Evolutionary conservation across 2,329 filamentous ascomycete species (phyloP), one percentile per base, ranked within the genome.

Genomic region (Paecilomyces formosus): DNA sequence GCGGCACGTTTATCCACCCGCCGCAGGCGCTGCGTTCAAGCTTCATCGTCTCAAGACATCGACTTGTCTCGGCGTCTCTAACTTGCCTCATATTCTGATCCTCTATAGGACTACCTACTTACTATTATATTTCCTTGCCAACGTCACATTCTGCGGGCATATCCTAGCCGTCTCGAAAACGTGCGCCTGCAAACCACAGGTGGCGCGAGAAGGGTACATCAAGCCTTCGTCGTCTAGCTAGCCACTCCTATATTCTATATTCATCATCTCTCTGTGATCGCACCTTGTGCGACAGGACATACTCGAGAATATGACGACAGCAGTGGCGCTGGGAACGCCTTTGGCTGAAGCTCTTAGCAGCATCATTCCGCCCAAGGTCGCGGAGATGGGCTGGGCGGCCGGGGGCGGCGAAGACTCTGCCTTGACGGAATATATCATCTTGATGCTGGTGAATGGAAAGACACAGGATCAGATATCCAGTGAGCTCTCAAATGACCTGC

Each of bases 401-500:
- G 88, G 88, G 65, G 89, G 88, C 61, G 88, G 90, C 66, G 85
- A 86, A 69, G 91, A 93, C 74, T 87, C 88, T 24, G 90, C 91
- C 39, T 84, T 99, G 60, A 88, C 92, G 60, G 94, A 99, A 78
- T 99, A 97, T 78, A 94, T 99, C 65, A 88, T 97, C 60, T 85
- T 97, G 63, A 97, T 97, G 93, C 84, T 99, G 31, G 90, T 90
- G 62, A 97, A 97, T 76, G 91, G 92, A 68, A 97, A 96, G 76
- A 92, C 89, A 3, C 88, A 96, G 72, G 86, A 92, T 55, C 88
- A 97, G 72, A 93, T 99, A 64, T 89, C 92, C 9, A 80, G 85
- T 51, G 94, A 99, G 72, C 85, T 99, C 13, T 89, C 92, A 1
- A 88, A 87, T 63, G 94, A 99, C 67, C 83, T 99, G 50, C 83